Evolutionary conservation across 805 yeast genomes (phyloP).

Genomic region (Grigorovia jiainica): DNA sequence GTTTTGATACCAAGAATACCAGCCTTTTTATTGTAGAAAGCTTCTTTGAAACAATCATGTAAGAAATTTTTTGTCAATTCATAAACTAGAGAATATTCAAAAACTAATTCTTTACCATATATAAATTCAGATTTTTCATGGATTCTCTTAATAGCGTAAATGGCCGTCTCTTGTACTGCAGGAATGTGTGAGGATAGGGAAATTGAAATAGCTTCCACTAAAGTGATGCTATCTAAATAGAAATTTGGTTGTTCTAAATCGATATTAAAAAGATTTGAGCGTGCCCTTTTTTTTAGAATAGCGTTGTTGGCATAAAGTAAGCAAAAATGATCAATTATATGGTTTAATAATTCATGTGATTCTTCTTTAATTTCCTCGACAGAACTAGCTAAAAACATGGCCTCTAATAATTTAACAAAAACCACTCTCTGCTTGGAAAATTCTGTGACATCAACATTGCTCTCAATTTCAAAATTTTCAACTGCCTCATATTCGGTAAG

Average conservation of each 20-base stretch:
- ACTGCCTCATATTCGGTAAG: constrained; percentile 20
- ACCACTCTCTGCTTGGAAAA: constrained; percentile 57
- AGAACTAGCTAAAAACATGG: constrained; percentile 67
- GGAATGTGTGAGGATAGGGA: constrained; percentile 72
- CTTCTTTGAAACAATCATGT: constrained; percentile 87
- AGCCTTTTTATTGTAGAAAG: constrained; percentile 76
- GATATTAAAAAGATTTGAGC: constrained; percentile 61
- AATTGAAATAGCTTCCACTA: constrained; percentile 65
- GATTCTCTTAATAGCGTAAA: constrained; percentile 52
- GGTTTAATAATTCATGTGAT: constrained; percentile 50
- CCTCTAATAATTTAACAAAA: constrained; percentile 53
- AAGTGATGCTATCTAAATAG: constrained; percentile 55
- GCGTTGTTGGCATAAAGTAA: constrained; percentile 69
- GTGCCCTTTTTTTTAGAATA: constrained; percentile 55
- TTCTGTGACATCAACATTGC: constrained; percentile 38
- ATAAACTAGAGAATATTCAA: constrained; percentile 66
- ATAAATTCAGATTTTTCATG: constrained; percentile 51
- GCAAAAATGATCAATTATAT: constrained; percentile 70
- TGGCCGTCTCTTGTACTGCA: constrained; percentile 64
- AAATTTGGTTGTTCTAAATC: constrained; percentile 73
- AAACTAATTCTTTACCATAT: constrained; percentile 62
- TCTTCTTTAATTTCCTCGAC: constrained; percentile 63
- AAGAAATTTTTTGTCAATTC: constrained; percentile 72
- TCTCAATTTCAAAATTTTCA: constrained; percentile 32
- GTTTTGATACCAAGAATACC: constrained; percentile 79